Base-by-base conservation (phyloP, 164 flowering plant genomes). In the Amborella trichopoda region DNA sequence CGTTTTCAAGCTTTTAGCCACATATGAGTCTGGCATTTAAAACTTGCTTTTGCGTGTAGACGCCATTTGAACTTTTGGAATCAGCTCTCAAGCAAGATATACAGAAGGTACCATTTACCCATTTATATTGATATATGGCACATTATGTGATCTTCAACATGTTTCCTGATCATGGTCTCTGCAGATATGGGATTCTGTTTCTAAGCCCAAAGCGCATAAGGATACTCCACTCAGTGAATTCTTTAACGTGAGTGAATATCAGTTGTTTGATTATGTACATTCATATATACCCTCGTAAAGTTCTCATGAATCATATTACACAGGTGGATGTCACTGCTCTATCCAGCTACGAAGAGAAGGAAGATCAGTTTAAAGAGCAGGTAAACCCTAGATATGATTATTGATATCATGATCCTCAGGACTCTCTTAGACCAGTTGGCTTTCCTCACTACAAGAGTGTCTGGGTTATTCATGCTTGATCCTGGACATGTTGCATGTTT, bases 311-410 rank as follows among this genome's bases (percentile, higher is more conserved):
- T 58, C 46, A 23, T 21, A 17, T 27, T 22, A 52, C 37, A 18
- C 32, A 80, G 83, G 80, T 80, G 37, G 75, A 77, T 48, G 72
- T 77, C 18, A 55, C 63, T 24, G 83, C 78, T 37, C 54, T 80
- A 30, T 65, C 87, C 4, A 80, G 79, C 53, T 80, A 48, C 43
- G 87, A 77, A 40, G 83, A 77, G 48, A 77, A 75, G 64, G 81
- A 72, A 49, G 73, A 70, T 34, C 71, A 67, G 34, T 80, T 80
- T 43, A 77, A 57, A 46, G 74, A 80, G 60, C 72, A 80, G 82
- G 87, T 80, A 55, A 14, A 3, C 18, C n/a, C n/a, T n/a, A n/a
- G n/a, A n/a, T n/a, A n/a, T n/a, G n/a, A n/a, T n/a, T n/a, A n/a
- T n/a, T n/a, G n/a, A n/a, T n/a, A n/a, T n/a, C n/a, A n/a, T n/a